Evolutionary conservation across 306 rosid genomes (phyloP), one percentile per base, ranked within the genome.

Genomic region (Alnus rubra): DNA sequence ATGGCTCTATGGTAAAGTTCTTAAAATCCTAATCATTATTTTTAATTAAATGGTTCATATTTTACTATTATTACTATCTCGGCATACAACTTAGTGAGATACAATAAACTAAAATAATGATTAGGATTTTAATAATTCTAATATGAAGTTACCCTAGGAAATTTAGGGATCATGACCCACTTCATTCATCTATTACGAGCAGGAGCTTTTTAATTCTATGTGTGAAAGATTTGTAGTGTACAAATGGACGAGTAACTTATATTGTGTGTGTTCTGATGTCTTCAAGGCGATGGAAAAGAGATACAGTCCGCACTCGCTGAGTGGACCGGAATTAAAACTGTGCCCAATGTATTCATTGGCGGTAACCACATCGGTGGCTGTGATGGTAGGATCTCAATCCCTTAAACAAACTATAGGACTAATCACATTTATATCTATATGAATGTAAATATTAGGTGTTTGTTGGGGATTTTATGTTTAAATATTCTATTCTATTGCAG

Each of bases 331-430:
- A 98, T 86, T 80, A 62, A 86, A 54, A 90, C 98, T 6, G 98
- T 95, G 80, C 98, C 98, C 51, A 92, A 92, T 89, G 98, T 95
- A 52, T 95, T 95, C 74, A 89, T 95, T 5, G 94, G 88, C 3
- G 98, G 98, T 78, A 88, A 90, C 39, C 98, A 95, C 74, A 89
- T 95, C 48, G 98, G 98, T 73, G 98, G 99, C 81, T 95, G 97
- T 37, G 98, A 95, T 69, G 0, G 98, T 95, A 90, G 86, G 90
- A 75, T 81, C 65, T 76, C 14, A 6, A 56, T 71, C 44, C 54
- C 47, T 35, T 56, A 13, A 2, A 4, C 6, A 42, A 67, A 42
- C 72, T 42, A 68, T 42, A 68, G 30, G 19, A 48, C 72, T 18
- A 42, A 18, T 68, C 49, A 23, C 51, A 68, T 44, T 42, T 42